Conservation (phyloP, 805 yeast genomes). For the Saccharomycopsis malanga region DNA sequence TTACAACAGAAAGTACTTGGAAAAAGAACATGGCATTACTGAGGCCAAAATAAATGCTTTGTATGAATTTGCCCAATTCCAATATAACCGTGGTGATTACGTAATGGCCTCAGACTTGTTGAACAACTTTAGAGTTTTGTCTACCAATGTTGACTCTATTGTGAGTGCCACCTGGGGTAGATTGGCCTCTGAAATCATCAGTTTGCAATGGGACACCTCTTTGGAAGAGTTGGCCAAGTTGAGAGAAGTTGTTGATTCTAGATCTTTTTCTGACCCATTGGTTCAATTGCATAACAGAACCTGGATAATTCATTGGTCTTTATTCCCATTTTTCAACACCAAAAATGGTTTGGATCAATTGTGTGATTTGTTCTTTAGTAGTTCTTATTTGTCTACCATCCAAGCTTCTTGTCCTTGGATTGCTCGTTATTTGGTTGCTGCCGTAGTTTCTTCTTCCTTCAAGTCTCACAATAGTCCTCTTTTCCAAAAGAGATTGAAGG, state of each 20-base stretch:
- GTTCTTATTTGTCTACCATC: slow-evolving; percentile 56
- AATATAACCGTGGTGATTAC: slow-evolving; percentile 58
- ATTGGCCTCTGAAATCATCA: slow-evolving; percentile 53
- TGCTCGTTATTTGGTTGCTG: slow-evolving; percentile 55
- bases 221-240: slow-evolving; percentile 46
- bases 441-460: slow-evolving; percentile 39
- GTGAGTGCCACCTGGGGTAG: slow-evolving; percentile 63
- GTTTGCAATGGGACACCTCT: slow-evolving; percentile 46
- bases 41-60: slow-evolving; percentile 44
- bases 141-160: slow-evolving; percentile 43
- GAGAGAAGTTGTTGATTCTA: slow-evolving; percentile 52
- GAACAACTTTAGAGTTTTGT: slow-evolving; percentile 49
- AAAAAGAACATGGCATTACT: slow-evolving; percentile 38
- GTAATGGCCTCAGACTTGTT: slow-evolving; percentile 51
- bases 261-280: slow-evolving; percentile 46
- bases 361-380: slow-evolving; percentile 50
- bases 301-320: slow-evolving; percentile 65
- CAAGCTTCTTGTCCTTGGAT: slow-evolving; percentile 72
- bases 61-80: slow-evolving; percentile 54
- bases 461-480: slow-evolving; percentile 26
- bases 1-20: slow-evolving; percentile 42
- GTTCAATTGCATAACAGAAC: slow-evolving; percentile 56
- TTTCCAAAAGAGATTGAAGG: slow-evolving; percentile 50
- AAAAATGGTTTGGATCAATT: slow-evolving; percentile 44
- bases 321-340: slow-evolving; percentile 53